Conservation (phyloP, 371 early-diverging fungal species). For the Parasitella parasitica region DNA sequence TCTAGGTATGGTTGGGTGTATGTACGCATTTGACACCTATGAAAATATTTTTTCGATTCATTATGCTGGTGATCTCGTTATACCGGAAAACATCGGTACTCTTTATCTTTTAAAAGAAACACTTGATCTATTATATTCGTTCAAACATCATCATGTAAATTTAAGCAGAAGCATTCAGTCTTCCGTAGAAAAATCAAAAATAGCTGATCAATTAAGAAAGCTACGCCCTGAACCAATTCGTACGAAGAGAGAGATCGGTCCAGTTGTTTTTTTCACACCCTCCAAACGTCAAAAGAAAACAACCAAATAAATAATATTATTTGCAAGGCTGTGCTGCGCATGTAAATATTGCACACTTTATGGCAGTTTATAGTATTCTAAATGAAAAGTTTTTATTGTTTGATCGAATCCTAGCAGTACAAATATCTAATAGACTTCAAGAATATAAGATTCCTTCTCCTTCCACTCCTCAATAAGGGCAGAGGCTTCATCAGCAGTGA, state of each 20-base stretch:
- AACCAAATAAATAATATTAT: no score
- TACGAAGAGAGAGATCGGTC: neutral
- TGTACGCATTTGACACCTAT: neutral
- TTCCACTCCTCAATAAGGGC: slow-evolving; percentile 85
- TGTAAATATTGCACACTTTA: neutral
- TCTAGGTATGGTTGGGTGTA: neutral
- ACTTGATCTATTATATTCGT: neutral
- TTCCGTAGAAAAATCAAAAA: neutral
- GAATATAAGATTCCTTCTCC: slow-evolving; percentile 87
- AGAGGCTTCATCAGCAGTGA: slow-evolving; percentile 64
- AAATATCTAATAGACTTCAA: slow-evolving; percentile 81
- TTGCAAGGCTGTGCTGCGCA: no score
- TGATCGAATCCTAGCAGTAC: no score
- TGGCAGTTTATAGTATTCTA: neutral
- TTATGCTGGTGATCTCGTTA: neutral
- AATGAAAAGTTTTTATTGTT: neutral
- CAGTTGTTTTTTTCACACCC: neutral
- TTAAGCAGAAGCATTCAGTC: neutral
- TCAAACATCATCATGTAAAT: neutral
- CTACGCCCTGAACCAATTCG: neutral
- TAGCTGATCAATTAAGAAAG: neutral
- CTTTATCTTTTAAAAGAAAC: neutral
- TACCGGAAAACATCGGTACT: neutral
- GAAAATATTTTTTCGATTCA: neutral
- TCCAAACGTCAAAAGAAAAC: neutral